These are phyloP conservation scores for Fusarium cyanostomum DNA, from an alignment of 2,329 filamentous ascomycete genomes.

Conservation along the genomic window DNA sequence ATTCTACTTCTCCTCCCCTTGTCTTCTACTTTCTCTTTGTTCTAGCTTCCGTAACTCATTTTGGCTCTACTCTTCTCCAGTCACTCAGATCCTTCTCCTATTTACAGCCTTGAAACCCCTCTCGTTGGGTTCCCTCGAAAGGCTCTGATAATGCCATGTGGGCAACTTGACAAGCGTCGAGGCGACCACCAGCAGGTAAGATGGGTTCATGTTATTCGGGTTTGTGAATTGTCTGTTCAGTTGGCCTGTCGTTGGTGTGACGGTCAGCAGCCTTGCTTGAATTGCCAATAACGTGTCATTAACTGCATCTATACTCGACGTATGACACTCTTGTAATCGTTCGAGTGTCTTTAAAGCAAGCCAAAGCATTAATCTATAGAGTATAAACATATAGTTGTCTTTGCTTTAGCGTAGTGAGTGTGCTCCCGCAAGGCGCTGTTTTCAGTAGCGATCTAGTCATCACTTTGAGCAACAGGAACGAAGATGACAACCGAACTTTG, in stretches of 20 bases:
- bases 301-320: not conserved
- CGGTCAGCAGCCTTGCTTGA: not conserved
- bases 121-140: not conserved
- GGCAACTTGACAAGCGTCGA: not conserved
- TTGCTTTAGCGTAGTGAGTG: not conserved
- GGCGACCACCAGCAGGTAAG: not conserved
- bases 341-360: not conserved
- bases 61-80: too few relatives aligned
- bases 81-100: too few relatives aligned
- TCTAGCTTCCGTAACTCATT: too few relatives aligned
- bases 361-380: not conserved
- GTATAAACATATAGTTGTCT: not conserved
- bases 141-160: not conserved
- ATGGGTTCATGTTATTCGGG: not conserved
- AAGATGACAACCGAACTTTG: not conserved
- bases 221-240: too few relatives aligned
- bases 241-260: not conserved
- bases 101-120: too few relatives aligned
- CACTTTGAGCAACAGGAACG: not conserved
- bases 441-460: not conserved
- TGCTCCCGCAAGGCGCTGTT: not conserved
- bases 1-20: too few relatives aligned
- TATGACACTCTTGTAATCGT: not conserved
- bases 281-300: not conserved
- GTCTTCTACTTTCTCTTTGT: too few relatives aligned